Base-by-base conservation (phyloP, 805 yeast species). In the Starmerella apicola region DNA sequence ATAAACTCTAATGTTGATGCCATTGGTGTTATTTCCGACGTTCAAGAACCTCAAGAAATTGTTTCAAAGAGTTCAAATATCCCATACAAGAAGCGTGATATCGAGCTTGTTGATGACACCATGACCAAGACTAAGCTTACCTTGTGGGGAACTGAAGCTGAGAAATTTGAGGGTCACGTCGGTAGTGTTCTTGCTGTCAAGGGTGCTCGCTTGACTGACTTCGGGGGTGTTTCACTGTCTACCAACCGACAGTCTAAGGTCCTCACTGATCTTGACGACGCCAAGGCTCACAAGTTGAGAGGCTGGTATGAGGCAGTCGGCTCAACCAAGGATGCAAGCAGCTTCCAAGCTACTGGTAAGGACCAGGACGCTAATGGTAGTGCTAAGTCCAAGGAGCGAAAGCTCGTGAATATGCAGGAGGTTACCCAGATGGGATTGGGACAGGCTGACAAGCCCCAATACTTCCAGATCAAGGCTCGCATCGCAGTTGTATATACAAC, bases 291-390 rank as follows among this genome's bases (percentile, higher is more conserved):
- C 58, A 70, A 74, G 39, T 70, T 91, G 51, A 83, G 84, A 60
- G 97, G 97, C 5, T 91, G 99, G 99, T 91, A 76, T 55, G 94
- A 84, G 54, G 71, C 79, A 30, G 75, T 72, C 50, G 96, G 95
- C 29, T 68, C 69, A 18, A 44, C 64, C 2, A 53, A 57, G 17
- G 44, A 60, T 17, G 51, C 62, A n/a, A 58, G 58, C 12, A 54
- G 58, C 13, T n/a, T n/a, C n/a, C n/a, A n/a, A n/a, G 63, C 56
- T 31, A 56, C 67, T 15, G 67, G 75, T 30, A 60, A 64, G 37
- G 72, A 72, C 32, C 46, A 62, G 3, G 60, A 62, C n/a, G 44
- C 64, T 2, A 53, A 57, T 17, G 44, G 60, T 17, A 50, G 62
- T n/a, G 58, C 58, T 9, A 54, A 57, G 12, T 63, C 56, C 30